These are phyloP conservation scores for Rhizopus delemar DNA, from an alignment of 371 early-diverging fungal genomes.

Conservation along the genomic window DNA sequence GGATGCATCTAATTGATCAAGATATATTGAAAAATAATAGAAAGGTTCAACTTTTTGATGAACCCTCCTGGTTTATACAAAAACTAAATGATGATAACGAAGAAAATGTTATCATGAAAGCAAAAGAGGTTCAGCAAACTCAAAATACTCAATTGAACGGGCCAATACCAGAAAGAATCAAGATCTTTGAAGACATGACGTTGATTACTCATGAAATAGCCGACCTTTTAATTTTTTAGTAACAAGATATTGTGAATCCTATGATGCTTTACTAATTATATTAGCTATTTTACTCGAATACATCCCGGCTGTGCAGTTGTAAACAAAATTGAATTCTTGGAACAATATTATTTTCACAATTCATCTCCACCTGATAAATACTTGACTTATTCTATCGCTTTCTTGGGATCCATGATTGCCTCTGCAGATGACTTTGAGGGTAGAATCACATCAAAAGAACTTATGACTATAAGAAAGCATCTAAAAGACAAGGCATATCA, in stretches of 20 bases:
- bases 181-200: slow-evolving; percentile 29
- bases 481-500: slow-evolving; percentile 29
- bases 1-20: slow-evolving; percentile 31
- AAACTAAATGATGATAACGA: slow-evolving; percentile 42
- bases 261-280: background rate
- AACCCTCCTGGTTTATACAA: slow-evolving; percentile 36
- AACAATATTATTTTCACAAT: slow-evolving; percentile 41
- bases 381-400: slow-evolving; percentile 34
- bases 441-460: slow-evolving; percentile 12
- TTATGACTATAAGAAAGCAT: background rate
- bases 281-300: slow-evolving; percentile 41
- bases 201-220: slow-evolving; percentile 29
- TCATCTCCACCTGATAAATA: slow-evolving; percentile 38
- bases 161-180: slow-evolving; percentile 14
- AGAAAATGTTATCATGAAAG: slow-evolving; percentile 43
- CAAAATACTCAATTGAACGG: slow-evolving; percentile 1
- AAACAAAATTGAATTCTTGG: slow-evolving; percentile 43
- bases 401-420: slow-evolving; percentile 20
- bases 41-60: slow-evolving; percentile 18
- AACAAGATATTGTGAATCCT: slow-evolving; percentile 3
- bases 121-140: slow-evolving; percentile 17
- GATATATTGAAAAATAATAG: slow-evolving; percentile 18
- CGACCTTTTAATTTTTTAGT: slow-evolving; percentile 36
- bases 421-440: slow-evolving; percentile 17
- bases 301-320: slow-evolving; percentile 36